These are phyloP conservation scores for Talaromyces islandicus DNA, from an alignment of 2,329 filamentous ascomycete genomes.

Conservation along the genomic window DNA sequence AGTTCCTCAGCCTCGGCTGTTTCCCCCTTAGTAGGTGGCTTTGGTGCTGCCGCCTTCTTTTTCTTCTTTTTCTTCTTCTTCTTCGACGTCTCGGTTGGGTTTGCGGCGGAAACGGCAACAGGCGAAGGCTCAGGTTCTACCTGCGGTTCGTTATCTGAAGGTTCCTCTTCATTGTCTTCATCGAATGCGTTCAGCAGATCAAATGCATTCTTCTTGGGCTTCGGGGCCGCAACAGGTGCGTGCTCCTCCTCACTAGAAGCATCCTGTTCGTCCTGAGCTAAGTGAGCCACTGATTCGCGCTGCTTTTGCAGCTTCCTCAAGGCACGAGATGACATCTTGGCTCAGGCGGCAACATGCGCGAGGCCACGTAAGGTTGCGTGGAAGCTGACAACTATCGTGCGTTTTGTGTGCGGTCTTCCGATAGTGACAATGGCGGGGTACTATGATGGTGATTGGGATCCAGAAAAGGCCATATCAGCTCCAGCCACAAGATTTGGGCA, in stretches of 20 bases:
- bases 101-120: constrained; percentile 15
- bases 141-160: constrained; percentile 12
- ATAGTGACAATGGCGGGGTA: background rate
- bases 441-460: background rate
- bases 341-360: background rate
- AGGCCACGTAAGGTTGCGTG: background rate
- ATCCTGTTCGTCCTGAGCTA: constrained; percentile 31
- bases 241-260: constrained; percentile 37
- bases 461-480: background rate
- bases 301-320: constrained; percentile 59
- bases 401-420: background rate
- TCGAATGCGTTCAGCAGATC: constrained; percentile 46
- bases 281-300: constrained; percentile 44
- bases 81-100: constrained; percentile 9
- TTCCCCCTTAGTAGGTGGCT: constrained; percentile 19
- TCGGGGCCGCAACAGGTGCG: constrained; percentile 21
- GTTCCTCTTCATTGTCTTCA: constrained; percentile 20
- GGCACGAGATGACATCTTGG: constrained; percentile 60
- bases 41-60: constrained; percentile 47
- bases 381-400: background rate
- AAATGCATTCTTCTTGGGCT: constrained; percentile 48
- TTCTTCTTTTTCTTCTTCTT: constrained; percentile 55
- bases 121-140: constrained; percentile 20
- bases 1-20: constrained; percentile 27
- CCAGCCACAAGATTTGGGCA: background rate